Percentiles rank a stretch among this genome's conserved stretches.
Evolutionary conservation across 2,329 filamentous ascomycete genomes (phyloP).

Genomic region (Pseudogymnoascus sp.): DNA sequence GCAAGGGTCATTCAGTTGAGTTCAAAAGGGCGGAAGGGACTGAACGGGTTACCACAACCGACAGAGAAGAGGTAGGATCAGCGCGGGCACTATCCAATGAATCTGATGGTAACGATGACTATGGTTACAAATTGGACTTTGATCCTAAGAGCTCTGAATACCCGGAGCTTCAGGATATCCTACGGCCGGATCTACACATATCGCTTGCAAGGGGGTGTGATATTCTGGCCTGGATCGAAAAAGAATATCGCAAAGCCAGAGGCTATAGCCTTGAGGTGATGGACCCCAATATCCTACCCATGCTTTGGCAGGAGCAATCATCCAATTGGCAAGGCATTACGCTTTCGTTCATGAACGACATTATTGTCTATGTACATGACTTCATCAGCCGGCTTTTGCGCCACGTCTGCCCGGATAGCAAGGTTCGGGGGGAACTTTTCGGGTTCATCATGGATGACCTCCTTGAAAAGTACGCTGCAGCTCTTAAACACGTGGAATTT

Average conservation of each 20-base stretch:
- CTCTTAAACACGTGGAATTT: conserved; percentile 42
- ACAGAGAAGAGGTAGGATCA: not conserved
- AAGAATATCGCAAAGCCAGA: conserved; percentile 3
- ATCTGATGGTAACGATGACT: not conserved
- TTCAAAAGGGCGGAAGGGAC: not conserved
- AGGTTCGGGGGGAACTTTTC: conserved; percentile 35
- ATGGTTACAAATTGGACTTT: not conserved
- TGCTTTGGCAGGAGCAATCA: conserved; percentile 39
- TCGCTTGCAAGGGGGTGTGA: not conserved
- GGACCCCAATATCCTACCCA: not conserved
- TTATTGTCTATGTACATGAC: conserved; percentile 43
- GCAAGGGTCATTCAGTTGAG: not conserved
- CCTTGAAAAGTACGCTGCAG: conserved; percentile 36
- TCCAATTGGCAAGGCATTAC: conserved; percentile 44
- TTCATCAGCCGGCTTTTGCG: conserved; percentile 31
- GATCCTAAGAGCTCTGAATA: not conserved
- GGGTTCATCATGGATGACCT: conserved; percentile 26
- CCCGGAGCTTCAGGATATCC: not conserved
- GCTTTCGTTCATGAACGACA: conserved; percentile 41
- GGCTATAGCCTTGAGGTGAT: not conserved
- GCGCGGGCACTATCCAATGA: not conserved
- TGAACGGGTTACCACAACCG: not conserved
- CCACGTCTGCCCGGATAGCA: conserved; percentile 28
- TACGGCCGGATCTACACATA: not conserved
- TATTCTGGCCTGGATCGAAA: conserved; percentile 6